Conservation (phyloP, 1,139 yeast genomes). For the Hansenula sp. region DNA sequence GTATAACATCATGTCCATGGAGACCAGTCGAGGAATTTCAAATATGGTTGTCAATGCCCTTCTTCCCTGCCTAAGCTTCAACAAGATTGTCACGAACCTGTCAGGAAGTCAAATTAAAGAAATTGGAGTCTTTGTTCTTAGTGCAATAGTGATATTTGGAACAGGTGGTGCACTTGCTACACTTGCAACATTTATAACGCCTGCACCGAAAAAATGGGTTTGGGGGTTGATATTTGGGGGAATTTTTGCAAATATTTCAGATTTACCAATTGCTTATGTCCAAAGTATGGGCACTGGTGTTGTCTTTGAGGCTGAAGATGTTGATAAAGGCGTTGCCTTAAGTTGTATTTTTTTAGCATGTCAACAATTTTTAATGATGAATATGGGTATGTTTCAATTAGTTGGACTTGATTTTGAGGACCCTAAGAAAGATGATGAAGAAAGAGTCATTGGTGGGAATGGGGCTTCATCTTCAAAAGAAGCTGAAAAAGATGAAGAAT, state of each 20-base stretch:
- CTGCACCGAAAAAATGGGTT: constrained; percentile 70
- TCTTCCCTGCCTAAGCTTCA: constrained; percentile 76
- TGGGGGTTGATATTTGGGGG: constrained; percentile 83
- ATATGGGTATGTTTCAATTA: constrained; percentile 70
- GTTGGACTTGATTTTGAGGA: constrained; percentile 66
- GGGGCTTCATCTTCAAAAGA: not conserved
- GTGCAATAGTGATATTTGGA: constrained; percentile 60
- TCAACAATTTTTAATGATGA: constrained; percentile 67
- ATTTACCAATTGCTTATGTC: constrained; percentile 84
- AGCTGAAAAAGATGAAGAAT: not conserved
- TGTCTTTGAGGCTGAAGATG: constrained; percentile 52
- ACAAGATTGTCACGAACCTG: constrained; percentile 68
- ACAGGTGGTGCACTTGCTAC: constrained; percentile 38
- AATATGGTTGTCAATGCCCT: constrained; percentile 68
- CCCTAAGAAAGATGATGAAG: constrained; percentile 1
- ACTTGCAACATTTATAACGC: constrained; percentile 31
- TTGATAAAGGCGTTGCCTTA: constrained; percentile 78
- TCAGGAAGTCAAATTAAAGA: constrained; percentile 69
- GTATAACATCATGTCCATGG: constrained; percentile 63
- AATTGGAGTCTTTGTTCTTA: constrained; percentile 67
- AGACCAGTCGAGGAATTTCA: constrained; percentile 71
- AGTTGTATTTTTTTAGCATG: constrained; percentile 73
- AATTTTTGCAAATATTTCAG: constrained; percentile 70
- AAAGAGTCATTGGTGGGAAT: not conserved
- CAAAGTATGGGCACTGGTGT: constrained; percentile 74